These are phyloP conservation scores for Aspergillus bertholletiae DNA, from an alignment of 495 filamentous ascomycete genomes.

Conservation along the genomic window DNA sequence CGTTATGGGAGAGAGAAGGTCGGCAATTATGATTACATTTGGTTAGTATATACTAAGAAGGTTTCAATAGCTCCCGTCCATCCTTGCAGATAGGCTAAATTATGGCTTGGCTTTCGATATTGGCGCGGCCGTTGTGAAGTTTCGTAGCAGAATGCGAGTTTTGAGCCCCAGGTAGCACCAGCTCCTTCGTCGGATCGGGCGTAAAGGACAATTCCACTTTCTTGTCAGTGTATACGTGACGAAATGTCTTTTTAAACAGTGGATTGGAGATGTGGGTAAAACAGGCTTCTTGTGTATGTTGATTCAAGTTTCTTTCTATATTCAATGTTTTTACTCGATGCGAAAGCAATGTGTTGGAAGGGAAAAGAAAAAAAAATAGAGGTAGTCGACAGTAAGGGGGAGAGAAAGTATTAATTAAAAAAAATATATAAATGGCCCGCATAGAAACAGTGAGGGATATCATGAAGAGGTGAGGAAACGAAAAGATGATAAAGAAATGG, in stretches of 20 bases:
- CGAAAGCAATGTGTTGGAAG: constrained; percentile 3
- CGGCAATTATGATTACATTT: background rate
- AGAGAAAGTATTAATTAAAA: constrained; percentile 33
- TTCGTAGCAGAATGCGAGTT: too few species aligned
- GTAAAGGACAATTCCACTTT: background rate
- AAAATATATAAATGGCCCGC: constrained; percentile 25
- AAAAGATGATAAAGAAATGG: constrained; percentile 12
- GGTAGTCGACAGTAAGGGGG: constrained; percentile 12
- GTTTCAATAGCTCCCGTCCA: background rate
- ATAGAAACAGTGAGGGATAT: constrained; percentile 35
- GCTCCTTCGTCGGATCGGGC: too few species aligned
- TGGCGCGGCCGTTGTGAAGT: too few species aligned
- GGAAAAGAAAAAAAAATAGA: too few species aligned
- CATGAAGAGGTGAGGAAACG: constrained; percentile 25
- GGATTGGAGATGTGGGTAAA: background rate
- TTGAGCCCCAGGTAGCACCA: too few species aligned
- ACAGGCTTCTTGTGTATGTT: constrained; percentile 7
- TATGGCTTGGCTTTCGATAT: too few species aligned
- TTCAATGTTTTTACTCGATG: constrained; percentile 17
- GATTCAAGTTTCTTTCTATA: constrained; percentile 18
- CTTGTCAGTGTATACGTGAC: background rate
- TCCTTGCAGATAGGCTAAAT: too few species aligned
- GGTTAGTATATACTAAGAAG: background rate
- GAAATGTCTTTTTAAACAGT: background rate
- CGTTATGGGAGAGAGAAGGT: too few species aligned